phyloP scores from a whole-genome alignment of 176 grass and related monocot genomes.

The Aegilops umbellulata region DNA sequence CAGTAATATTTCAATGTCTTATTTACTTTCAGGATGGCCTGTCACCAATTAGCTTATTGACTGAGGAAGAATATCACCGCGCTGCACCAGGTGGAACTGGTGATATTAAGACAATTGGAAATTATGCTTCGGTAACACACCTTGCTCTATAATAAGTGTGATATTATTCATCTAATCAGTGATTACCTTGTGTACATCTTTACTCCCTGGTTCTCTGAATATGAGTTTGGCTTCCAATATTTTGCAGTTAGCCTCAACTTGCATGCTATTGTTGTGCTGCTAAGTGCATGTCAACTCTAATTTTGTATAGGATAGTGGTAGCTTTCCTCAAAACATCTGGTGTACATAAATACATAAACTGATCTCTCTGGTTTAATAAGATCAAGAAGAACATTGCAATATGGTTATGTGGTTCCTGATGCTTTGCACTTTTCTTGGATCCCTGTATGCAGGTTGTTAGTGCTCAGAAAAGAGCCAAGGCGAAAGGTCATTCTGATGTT shows the following conservation, averaged over 20 bases:
- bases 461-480: conserved; percentile 81
- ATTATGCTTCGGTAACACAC: conserved; percentile 82
- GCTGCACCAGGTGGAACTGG: conserved; percentile 90
- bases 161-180: neutral
- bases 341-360: neutral
- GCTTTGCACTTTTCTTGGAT: neutral
- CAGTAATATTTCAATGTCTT: conserved; percentile 1
- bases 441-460: conserved; percentile 54
- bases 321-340: neutral
- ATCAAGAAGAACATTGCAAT: neutral
- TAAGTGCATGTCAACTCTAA: neutral
- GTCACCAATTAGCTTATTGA: conserved; percentile 77
- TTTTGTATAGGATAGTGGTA: neutral
- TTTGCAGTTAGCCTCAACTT: neutral
- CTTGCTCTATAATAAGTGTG: neutral
- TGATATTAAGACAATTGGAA: conserved; percentile 86
- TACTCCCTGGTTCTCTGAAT: neutral
- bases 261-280: neutral
- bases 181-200: neutral
- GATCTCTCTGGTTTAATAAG: neutral
- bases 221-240: neutral
- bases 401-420: neutral
- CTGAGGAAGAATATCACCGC: conserved; percentile 82
- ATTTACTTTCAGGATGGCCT: conserved; percentile 66
- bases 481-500: conserved; percentile 81